Evolutionary conservation across 2,329 filamentous ascomycete genomes (phyloP).

Genomic region (Apiospora saccharicola): DNA sequence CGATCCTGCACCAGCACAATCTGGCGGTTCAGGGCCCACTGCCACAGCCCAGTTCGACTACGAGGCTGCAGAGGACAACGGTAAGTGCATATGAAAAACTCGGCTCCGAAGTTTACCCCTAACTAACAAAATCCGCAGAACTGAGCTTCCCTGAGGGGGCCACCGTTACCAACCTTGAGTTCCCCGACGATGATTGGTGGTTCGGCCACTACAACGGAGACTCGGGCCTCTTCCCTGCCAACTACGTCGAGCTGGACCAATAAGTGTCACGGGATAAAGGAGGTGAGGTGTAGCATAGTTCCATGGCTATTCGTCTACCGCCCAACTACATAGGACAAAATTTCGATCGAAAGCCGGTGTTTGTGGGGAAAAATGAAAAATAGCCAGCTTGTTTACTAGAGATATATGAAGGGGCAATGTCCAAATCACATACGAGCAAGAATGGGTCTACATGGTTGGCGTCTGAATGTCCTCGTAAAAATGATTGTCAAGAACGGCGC

Average conservation of each 20-base stretch:
- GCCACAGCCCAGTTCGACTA: constrained; percentile 95
- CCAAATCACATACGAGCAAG: background rate
- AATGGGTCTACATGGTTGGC: background rate
- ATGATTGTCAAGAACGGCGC: too few relatives aligned
- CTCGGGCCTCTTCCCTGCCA: constrained; percentile 83
- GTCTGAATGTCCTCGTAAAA: too few relatives aligned
- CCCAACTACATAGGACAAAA: background rate
- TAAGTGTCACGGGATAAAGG: constrained; percentile 30
- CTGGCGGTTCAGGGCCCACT: constrained; percentile 60
- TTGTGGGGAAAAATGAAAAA: constrained; percentile 13
- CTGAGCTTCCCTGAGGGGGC: constrained; percentile 89
- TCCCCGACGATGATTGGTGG: constrained; percentile 99
- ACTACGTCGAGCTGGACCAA: constrained; percentile 69
- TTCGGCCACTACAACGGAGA: constrained; percentile 84
- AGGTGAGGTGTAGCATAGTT: background rate
- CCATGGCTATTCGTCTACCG: background rate
- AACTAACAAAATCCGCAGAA: constrained; percentile 47
- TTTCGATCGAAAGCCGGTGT: constrained; percentile 16
- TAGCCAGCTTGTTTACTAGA: constrained; percentile 20
- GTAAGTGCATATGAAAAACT: constrained; percentile 49
- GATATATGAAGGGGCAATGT: constrained; percentile 18
- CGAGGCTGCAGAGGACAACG: constrained; percentile 94
- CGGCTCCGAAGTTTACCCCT: background rate
- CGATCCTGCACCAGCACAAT: constrained; percentile 47
- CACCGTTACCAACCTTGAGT: constrained; percentile 83